Evolutionary conservation across 768 basidiomycete genomes (phyloP).

Genomic region (Candolleomyces efflorescens): DNA sequence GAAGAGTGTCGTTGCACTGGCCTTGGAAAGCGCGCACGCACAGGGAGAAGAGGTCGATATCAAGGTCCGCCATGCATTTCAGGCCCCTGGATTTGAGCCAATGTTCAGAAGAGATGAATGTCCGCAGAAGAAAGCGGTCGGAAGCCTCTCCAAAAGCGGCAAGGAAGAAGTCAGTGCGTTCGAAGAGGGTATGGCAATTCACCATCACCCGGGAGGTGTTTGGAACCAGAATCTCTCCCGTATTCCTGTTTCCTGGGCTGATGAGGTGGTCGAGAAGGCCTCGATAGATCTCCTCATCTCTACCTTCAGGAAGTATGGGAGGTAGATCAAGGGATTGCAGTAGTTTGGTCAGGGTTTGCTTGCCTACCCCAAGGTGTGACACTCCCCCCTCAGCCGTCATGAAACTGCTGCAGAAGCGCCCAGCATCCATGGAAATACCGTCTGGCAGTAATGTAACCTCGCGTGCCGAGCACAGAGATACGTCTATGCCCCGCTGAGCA

Average conservation of each 20-base stretch:
- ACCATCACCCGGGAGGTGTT: conserved; percentile 22
- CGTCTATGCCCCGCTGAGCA: not conserved
- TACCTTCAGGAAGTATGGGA: conserved; percentile 9
- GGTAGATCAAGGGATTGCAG: not conserved
- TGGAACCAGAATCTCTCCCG: conserved; percentile 25
- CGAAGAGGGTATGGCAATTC: conserved; percentile 27
- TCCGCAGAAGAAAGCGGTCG: conserved; percentile 24
- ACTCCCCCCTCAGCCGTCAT: not conserved
- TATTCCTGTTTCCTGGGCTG: not conserved
- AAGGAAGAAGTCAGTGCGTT: conserved; percentile 31
- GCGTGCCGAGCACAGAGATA: not conserved
- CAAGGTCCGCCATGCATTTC: conserved; percentile 22
- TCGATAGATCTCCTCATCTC: conserved; percentile 11
- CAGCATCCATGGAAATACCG: not conserved
- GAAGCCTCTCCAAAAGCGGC: conserved; percentile 30
- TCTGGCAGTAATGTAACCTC: not conserved
- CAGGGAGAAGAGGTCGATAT: conserved; percentile 6
- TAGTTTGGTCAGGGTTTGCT: not conserved
- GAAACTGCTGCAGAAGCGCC: not conserved
- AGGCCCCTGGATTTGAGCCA: conserved; percentile 19
- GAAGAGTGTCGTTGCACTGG: conserved; percentile 32
- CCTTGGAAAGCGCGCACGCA: conserved; percentile 26
- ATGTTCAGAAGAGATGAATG: conserved; percentile 27
- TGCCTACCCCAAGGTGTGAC: not conserved
- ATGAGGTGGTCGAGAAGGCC: not conserved